Evolutionary conservation across 768 basidiomycete genomes (phyloP).

Genomic region (Kwoniella shandongensis): DNA sequence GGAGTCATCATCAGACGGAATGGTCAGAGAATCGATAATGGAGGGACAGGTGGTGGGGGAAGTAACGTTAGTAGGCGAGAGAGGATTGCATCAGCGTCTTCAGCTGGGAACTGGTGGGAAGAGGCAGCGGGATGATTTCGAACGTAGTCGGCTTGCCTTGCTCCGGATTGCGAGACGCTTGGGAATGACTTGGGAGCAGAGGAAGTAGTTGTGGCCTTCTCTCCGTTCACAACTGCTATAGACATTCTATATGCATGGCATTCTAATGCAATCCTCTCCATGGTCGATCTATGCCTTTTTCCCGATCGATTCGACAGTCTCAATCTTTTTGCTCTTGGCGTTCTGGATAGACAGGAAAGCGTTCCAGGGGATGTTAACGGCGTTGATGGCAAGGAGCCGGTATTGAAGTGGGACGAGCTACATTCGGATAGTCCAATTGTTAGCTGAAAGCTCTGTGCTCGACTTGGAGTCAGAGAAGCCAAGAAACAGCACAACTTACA

Average conservation of each 20-base stretch:
- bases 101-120: constrained; percentile 38
- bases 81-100: constrained; percentile 8
- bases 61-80: constrained; percentile 8
- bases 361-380: constrained; percentile 52
- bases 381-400: constrained; percentile 45
- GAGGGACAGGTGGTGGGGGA: constrained; percentile 16
- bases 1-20: constrained; percentile 32
- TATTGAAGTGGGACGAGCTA: constrained; percentile 50
- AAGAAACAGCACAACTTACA: too few relatives aligned
- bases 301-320: constrained; percentile 16
- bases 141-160: too few relatives aligned
- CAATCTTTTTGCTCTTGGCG: constrained; percentile 31
- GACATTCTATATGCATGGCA: too few relatives aligned
- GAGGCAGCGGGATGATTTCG: constrained; percentile 18
- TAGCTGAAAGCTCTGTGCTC: too few relatives aligned
- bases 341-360: constrained; percentile 47
- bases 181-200: too few relatives aligned
- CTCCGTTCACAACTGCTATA: too few relatives aligned
- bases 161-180: too few relatives aligned
- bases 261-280: neutral
- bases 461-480: too few relatives aligned
- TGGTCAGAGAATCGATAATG: constrained; percentile 26
- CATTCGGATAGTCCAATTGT: too few relatives aligned
- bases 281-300: constrained; percentile 8
- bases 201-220: too few relatives aligned